Base-by-base conservation (phyloP, 192 early-diverging fungal genomes). In the Diversispora epigaea region DNA sequence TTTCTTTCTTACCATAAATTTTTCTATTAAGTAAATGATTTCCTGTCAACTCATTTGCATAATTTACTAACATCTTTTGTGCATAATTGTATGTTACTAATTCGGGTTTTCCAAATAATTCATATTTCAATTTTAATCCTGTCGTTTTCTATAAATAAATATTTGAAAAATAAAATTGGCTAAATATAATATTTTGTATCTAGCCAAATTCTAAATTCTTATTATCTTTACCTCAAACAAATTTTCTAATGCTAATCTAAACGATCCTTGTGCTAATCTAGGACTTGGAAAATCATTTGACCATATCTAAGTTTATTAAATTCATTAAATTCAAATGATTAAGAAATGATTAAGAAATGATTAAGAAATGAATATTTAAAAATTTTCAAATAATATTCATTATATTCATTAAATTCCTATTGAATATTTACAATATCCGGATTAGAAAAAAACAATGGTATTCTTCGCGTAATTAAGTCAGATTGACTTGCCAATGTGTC, bases 241-340 rank as follows among this genome's bases (percentile, higher is more conserved):
- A 7, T 79, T 79, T 60, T 93, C 91, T 17, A 97, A 78, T 14
- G 89, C 85, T 9, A 85, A 77, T 49, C 89, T 89, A 84, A 93
- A 94, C 4, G 91, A 85, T 12, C 95, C 94, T 81, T 97, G 95
- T 17, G 85, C 94, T 70, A 93, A 91, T 44, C 95, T 82, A 54
- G 89, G 88, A 0, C 83, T 77, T n/a, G 90, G 88, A 55, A 85
- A 94, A 19, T 96, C 93, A 77, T 92, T 96, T 75, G 88, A 90
- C 91, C 93, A 97, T 9, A 95, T 80, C 84, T 92, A 84, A 78
- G 81, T 39, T 60, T 57, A 64, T 41, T n/a, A 43, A 43, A 64
- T n/a, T 11, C 21, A 25, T 32, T 32, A 32, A 32, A 32, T 32
- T 32, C 2, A 32, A 32, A 32, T 32, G 25, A 0, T 32, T 32